A percentile compares a stretch with the other conserved stretches of the same genome.
Conservation (phyloP, 345 rosid genomes). For the Euphorbia peplus region DNA sequence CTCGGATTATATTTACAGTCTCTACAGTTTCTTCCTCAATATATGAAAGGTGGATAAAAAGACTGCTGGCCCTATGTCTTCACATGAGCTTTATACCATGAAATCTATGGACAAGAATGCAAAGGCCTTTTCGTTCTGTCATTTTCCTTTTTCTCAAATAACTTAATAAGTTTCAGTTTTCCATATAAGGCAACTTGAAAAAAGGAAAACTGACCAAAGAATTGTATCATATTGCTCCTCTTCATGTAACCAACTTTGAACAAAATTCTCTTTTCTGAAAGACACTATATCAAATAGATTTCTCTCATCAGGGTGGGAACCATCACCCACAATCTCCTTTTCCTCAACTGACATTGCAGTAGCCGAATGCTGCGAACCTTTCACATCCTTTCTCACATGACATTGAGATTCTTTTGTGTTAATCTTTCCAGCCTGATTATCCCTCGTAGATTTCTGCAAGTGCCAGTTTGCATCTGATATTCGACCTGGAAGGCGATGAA, state of each 20-base stretch:
- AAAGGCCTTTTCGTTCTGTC: background rate
- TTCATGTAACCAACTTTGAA: slow-evolving; percentile 33
- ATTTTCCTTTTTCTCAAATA: background rate
- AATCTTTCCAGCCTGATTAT: slow-evolving; percentile 29
- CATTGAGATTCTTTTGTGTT: slow-evolving; percentile 25
- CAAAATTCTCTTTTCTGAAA: slow-evolving; percentile 76
- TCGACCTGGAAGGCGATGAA: slow-evolving; percentile 41
- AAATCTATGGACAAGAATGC: background rate
- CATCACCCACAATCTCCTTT: slow-evolving; percentile 19
- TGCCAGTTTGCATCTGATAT: slow-evolving; percentile 75
- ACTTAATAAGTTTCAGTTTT: background rate
- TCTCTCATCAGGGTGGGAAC: slow-evolving; percentile 25
- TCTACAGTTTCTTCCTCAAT: background rate
- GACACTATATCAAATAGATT: slow-evolving; percentile 58
- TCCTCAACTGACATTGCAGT: slow-evolving; percentile 20
- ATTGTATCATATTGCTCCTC: slow-evolving; percentile 68
- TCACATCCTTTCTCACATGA: slow-evolving; percentile 23
- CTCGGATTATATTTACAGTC: background rate
- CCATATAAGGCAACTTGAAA: slow-evolving; percentile 2
- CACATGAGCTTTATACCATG: background rate
- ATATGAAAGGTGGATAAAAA: background rate
- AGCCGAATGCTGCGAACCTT: slow-evolving; percentile 25
- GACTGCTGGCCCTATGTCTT: background rate
- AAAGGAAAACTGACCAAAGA: slow-evolving; percentile 52
- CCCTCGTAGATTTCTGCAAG: slow-evolving; percentile 53